Evolutionary conservation across 176 grass and related monocot genomes (phyloP), one percentile per base, ranked within the genome.

Genomic region (Cenchrus americanus): DNA sequence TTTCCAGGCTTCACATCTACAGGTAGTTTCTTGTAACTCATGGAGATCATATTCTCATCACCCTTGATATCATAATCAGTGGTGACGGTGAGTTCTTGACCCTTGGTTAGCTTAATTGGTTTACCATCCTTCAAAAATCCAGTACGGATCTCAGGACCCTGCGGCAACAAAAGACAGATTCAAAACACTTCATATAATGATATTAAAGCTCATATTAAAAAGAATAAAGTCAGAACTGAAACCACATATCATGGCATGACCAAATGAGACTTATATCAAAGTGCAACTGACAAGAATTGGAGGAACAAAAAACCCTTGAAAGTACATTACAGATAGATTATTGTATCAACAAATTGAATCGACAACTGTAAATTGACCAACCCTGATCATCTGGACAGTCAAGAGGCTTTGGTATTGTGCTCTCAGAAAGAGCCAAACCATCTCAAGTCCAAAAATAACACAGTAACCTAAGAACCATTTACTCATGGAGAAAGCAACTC

Each of bases 11-110:
- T 94, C 67, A 97, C 85, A 47, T 97, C 94, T 0, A 89, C 34
- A 65, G 94, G 90, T 50, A 97, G 84, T 50, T 97, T 97, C 90
- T 97, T 97, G 90, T 97, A 97, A 89, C 94, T 97, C 94, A 97
- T 94, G 27, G 94, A 26, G 23, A 97, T 97, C 44, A 27, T 97
- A 14, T 85, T 92, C 15, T 87, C 86, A 22, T 97, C 92, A 19
- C 94, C 94, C 86, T 97, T 94, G 86, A 94, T 94, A 37, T 75
- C 80, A 77, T 97, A 97, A 69, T 97, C 94, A 24, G 94, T 97
- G 73, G 85, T 83, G 32, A 97, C 78, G 77, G 81, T 97, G 61
- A 97, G 82, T 87, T 97, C 94, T 81, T 94, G 90, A 27, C 92
- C 94, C 84, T 97, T 93, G 43, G 85, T 97, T 8, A 97, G 77